Conservation (phyloP, 2,329 filamentous ascomycete species). For the Endocalyx cinctus region DNA sequence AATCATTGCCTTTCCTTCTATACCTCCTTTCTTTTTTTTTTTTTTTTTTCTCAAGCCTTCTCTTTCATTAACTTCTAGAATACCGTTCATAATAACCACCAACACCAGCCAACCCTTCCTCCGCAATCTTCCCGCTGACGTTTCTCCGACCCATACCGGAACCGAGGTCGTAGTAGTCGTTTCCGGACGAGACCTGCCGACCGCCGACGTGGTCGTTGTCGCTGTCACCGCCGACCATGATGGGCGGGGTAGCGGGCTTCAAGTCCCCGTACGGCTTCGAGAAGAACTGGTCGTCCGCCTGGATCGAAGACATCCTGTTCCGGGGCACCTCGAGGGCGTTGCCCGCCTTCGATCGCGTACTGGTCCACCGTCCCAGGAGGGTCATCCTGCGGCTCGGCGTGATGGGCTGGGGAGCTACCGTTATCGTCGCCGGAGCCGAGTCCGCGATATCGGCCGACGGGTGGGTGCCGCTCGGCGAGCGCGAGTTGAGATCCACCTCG, state of each 20-base stretch:
- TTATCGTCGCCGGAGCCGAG: slow-evolving; percentile 24
- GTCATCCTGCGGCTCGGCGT: too few species aligned
- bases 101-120: slow-evolving; percentile 57
- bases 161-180: slow-evolving; percentile 45
- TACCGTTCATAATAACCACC: slow-evolving; percentile 20
- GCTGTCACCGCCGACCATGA: slow-evolving; percentile 44
- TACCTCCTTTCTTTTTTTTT: background rate
- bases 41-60: background rate
- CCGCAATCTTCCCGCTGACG: slow-evolving; percentile 68
- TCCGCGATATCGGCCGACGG: slow-evolving; percentile 51
- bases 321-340: slow-evolving; percentile 5
- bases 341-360: slow-evolving; percentile 10
- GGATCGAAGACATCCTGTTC: slow-evolving; percentile 42
- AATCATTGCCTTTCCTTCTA: slow-evolving; percentile 1
- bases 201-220: too few species aligned
- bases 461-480: slow-evolving; percentile 36
- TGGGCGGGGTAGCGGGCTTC: slow-evolving; percentile 47
- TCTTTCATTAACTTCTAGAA: background rate
- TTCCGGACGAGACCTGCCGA: slow-evolving; percentile 57
- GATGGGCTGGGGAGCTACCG: too few species aligned
- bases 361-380: too few species aligned
- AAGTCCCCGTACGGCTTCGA: slow-evolving; percentile 58
- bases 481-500: slow-evolving; percentile 42
- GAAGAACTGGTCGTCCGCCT: slow-evolving; percentile 45
- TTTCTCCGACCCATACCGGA: slow-evolving; percentile 43